Base-by-base conservation (phyloP, 2,329 filamentous ascomycete species). In the Xylariaceae sp. region DNA sequence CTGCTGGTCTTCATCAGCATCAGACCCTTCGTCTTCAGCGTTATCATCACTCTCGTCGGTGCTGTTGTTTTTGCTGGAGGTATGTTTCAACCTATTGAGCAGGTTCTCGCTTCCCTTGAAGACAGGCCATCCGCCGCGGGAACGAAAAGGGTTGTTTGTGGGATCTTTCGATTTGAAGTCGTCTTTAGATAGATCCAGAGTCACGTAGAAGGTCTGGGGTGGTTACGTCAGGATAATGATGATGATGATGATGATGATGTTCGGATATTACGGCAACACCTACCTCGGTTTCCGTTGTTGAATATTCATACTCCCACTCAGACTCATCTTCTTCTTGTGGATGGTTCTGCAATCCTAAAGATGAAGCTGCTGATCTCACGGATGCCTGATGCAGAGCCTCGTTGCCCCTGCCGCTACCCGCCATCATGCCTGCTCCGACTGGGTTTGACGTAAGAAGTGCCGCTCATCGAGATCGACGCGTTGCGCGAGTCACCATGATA, bases 291-390 rank as follows among this genome's bases (percentile, higher is more conserved):
- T 85, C 80, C 0, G 78, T 82, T 3, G 68, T 64, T 0, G 81
- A 84, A 57, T 85, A 85, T 54, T 85, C 81, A 53, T 83, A 84
- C 57, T 85, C 81, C 79, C 79, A 85, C 40, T 82, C 79, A 12
- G 73, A 73, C 39, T 83, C 77, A 48, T 81, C 70, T 5, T 72
- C 74, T 22, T 70, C 68, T n/a, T 41, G 40, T 36, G 42, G 22
- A 42, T 37, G 37, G 17, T 38, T 16, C 32, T 37, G 22, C 10
- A 19, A 27, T 17, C 44, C 42, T 25, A 40, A 37, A 6, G 39
- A 39, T 39, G 42, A 33, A 22, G 35, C 27, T 19, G 41, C 40
- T 33, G 39, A 42, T 23, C 20, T 44, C 33, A 44, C 49, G 12
- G 42, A 40, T 40, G 45, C 35, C 34, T 45, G 47, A 53, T 50